A percentile compares a stretch with the other conserved stretches of the same genome.
phyloP scores from a whole-genome alignment of 1,284 basidiomycete species.

The Ganoderma multipileum region DNA sequence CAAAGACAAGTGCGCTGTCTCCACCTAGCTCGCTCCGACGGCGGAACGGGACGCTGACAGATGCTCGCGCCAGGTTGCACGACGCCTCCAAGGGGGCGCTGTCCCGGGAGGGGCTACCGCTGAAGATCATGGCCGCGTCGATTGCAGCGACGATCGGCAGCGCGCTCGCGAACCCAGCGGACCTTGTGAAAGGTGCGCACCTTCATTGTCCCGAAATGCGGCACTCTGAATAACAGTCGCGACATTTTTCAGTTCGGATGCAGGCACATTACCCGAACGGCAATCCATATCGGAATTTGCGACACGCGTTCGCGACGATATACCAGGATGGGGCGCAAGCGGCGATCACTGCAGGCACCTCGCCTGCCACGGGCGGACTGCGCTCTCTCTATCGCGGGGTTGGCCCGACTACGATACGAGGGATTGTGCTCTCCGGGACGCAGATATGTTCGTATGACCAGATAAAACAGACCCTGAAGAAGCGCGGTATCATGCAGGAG shows the following conservation, averaged over 20 bases:
- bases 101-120: constrained; percentile 40
- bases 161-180: constrained; percentile 47
- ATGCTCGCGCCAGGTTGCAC: constrained; percentile 30
- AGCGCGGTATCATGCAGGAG: constrained; percentile 42
- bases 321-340: constrained; percentile 41
- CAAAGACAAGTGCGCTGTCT: constrained; percentile 44
- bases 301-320: constrained; percentile 43
- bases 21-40: no score
- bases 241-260: constrained; percentile 43
- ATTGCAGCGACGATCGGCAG: constrained; percentile 46
- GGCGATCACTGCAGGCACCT: constrained; percentile 15
- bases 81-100: constrained; percentile 38
- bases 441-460: constrained; percentile 51
- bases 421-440: constrained; percentile 44
- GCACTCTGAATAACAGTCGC: not conserved
- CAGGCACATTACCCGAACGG: constrained; percentile 46
- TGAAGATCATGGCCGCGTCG: constrained; percentile 45
- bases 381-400: constrained; percentile 45
- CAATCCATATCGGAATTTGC: constrained; percentile 42
- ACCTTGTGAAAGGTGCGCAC: constrained; percentile 46
- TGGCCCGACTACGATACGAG: constrained; percentile 45
- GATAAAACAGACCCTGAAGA: constrained; percentile 46
- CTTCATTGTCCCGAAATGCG: not conserved
- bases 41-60: not conserved
- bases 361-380: constrained; percentile 37